phyloP scores from a whole-genome alignment of 305 asterid species.

The Withania somnifera region DNA sequence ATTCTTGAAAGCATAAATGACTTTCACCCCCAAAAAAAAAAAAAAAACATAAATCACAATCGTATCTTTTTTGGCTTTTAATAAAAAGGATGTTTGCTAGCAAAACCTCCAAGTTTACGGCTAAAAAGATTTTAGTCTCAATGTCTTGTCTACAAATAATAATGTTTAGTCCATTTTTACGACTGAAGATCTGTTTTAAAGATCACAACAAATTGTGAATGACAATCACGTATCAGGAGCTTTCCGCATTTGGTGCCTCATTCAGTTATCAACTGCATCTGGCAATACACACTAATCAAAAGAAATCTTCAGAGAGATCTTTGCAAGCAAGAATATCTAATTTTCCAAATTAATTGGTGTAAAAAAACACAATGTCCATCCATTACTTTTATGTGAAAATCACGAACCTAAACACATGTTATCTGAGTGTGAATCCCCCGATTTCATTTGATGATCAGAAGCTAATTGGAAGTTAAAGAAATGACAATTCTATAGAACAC shows the following conservation, averaged over 20 bases:
- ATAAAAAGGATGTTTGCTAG: neutral
- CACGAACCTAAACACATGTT: neutral
- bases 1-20: neutral
- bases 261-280: neutral
- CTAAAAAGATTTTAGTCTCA: neutral
- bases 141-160: neutral
- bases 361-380: neutral
- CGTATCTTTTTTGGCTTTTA: neutral
- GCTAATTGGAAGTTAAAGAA: no score
- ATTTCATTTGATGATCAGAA: neutral
- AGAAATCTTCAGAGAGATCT: neutral
- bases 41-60: no score
- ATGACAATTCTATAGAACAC: no score
- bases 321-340: neutral
- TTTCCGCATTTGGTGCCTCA: neutral
- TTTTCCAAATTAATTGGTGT: neutral
- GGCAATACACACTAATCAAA: no score
- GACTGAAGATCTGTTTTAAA: neutral
- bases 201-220: neutral
- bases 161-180: neutral
- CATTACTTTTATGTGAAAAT: neutral
- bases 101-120: neutral
- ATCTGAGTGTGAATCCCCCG: no score
- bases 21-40: no score
- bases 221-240: neutral